A percentile compares a stretch with the other conserved stretches of the same genome.
These are phyloP conservation scores for Proliferodiscus dingleyae DNA, from an alignment of 2,329 filamentous ascomycete species.

Conservation along the genomic window DNA sequence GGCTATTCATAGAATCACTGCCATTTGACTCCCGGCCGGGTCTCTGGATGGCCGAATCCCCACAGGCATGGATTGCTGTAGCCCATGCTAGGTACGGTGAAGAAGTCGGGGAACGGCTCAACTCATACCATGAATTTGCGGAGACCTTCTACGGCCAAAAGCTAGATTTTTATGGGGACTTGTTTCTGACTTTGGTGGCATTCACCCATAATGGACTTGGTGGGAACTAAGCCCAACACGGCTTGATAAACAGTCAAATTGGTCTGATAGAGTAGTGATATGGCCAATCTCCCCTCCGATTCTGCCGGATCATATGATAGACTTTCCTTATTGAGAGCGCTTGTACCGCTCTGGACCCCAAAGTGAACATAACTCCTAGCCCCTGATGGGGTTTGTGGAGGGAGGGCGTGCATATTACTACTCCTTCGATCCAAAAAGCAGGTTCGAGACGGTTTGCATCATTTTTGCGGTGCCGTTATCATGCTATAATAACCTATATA, in stretches of 20 bases:
- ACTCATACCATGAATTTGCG: slow-evolving; percentile 6
- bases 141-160: slow-evolving; percentile 2
- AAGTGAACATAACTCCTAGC: too few species aligned
- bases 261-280: too few species aligned
- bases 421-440: too few species aligned
- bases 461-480: too few species aligned
- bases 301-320: too few species aligned
- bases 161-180: slow-evolving; percentile 4
- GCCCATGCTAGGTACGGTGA: slow-evolving; percentile 5
- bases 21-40: slow-evolving; percentile 11
- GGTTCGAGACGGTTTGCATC: too few species aligned
- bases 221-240: slow-evolving; percentile 7
- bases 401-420: too few species aligned
- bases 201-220: slow-evolving; percentile 6
- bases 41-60: slow-evolving; percentile 10
- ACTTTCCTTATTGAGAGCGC: too few species aligned
- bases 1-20: slow-evolving; percentile 13
- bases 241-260: not conserved
- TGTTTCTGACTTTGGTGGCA: slow-evolving; percentile 5
- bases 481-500: too few species aligned
- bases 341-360: too few species aligned
- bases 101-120: slow-evolving; percentile 6
- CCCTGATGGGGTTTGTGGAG: too few species aligned
- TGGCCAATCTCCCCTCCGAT: too few species aligned
- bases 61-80: slow-evolving; percentile 12